Conservation (phyloP, 441 rosid species). For the Gossypium schwendimanii region DNA sequence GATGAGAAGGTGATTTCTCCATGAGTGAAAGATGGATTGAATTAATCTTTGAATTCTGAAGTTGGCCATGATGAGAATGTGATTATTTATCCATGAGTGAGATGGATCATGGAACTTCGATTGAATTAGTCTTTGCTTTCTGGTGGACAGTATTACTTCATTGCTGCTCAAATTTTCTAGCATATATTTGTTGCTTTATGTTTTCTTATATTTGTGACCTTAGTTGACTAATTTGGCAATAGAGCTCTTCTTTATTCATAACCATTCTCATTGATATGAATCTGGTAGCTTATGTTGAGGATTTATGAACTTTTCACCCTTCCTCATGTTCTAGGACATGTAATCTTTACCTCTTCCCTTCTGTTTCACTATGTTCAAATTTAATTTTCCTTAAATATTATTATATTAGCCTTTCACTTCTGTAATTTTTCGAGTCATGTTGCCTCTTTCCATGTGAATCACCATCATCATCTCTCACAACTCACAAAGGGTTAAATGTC, state of each 20-base stretch:
- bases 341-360: background rate
- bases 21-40: background rate
- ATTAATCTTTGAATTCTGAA: background rate
- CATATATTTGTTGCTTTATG: background rate
- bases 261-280: background rate
- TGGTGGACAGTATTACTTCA: background rate
- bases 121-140: conserved; percentile 5
- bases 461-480: no score
- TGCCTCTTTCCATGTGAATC: no score
- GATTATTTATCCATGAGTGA: background rate
- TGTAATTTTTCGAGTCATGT: no score
- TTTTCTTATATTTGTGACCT: background rate
- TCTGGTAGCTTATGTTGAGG: background rate
- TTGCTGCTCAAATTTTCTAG: background rate
- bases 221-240: background rate
- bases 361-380: no score
- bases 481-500: no score
- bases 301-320: background rate
- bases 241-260: background rate
- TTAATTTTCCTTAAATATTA: no score
- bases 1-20: background rate
- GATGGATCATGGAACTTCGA: background rate
- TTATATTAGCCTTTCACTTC: no score
- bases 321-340: background rate
- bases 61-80: background rate